Evolutionary conservation across 2,329 filamentous ascomycete species (phyloP), one percentile per base, ranked within the genome.

Genomic region (Stylonectria norvegica): DNA sequence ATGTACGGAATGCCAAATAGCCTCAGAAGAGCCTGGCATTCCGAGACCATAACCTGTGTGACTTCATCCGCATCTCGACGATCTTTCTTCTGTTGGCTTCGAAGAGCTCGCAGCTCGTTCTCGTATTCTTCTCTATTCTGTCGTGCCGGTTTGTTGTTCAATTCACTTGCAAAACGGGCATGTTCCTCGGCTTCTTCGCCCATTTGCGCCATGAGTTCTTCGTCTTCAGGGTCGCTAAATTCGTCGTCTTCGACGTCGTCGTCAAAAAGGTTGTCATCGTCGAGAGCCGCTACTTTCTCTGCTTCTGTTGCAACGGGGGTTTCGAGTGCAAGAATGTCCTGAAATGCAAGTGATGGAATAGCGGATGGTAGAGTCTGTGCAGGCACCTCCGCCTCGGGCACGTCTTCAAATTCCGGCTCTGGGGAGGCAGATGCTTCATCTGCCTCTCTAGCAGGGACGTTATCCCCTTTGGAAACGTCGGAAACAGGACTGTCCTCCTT

Each of bases 1-100:
- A 98, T 85, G 59, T 98, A 98, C 0, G 93, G 93, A 9, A 98
- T 79, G 1, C 93, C 93, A 62, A 98, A 98, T 7, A 96, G 78
- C 5, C 82, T 78, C 15, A 98, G 78, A 0, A 98, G 76, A 32
- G 93, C 85, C 61, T 98, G 93, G 49, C 93, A 97, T 65, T 98
- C 94, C 1, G 84, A 81, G 28, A 97, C 82, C 93, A 98, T 98
- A 51, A 91, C 85, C 51, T 95, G 87, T 0, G 90, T 95, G 4
- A 98, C 91, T 64, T 98, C 93, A 56, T 98, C 94, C 0, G 94
- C 91, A 60, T 98, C 93, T 56, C 93, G 80, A 1, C 89, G 84
- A 58, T 98, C 93, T 61, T 95, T 95, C 66, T 94, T 95, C 59
- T 98, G 93, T 60, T 98, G 93, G n/a, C 71, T 84, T 19, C 93